Conservation (phyloP, 129 eudicot genomes). For the Solidago caesia region DNA sequence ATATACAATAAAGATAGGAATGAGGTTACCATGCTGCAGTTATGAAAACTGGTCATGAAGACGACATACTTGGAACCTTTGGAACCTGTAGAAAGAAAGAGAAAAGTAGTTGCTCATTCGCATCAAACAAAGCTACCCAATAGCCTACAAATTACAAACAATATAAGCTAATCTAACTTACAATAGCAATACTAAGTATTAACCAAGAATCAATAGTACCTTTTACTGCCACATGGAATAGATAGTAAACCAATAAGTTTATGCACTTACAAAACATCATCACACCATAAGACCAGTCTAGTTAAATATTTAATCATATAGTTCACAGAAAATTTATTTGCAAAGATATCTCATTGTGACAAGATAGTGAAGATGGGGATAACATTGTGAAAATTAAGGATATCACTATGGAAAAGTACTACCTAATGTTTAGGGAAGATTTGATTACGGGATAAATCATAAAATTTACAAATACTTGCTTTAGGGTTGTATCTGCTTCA, state of each 20-base stretch:
- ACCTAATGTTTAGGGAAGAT: too few relatives aligned
- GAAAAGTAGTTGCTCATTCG: conserved; percentile 43
- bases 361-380: neutral
- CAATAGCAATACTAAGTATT: neutral
- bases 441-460: too few relatives aligned
- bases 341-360: neutral
- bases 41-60: conserved; percentile 72
- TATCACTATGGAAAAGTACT: too few relatives aligned
- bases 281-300: conserved; percentile 12
- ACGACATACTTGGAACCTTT: conserved; percentile 96
- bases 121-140: conserved; percentile 87
- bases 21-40: conserved; percentile 96
- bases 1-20: too few relatives aligned
- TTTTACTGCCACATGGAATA: conserved; percentile 91
- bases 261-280: conserved; percentile 47
- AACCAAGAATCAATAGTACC: conserved; percentile 40
- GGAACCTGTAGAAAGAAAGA: conserved; percentile 54
- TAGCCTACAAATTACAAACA: conserved; percentile 43
- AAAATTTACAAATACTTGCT: too few relatives aligned
- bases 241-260: conserved; percentile 68
- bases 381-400: too few relatives aligned
- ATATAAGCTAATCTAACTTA: conserved; percentile 15
- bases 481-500: too few relatives aligned
- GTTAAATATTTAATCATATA: neutral
- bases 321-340: neutral